Conservation (phyloP, 495 filamentous ascomycete species). For the Podospora didyma region DNA sequence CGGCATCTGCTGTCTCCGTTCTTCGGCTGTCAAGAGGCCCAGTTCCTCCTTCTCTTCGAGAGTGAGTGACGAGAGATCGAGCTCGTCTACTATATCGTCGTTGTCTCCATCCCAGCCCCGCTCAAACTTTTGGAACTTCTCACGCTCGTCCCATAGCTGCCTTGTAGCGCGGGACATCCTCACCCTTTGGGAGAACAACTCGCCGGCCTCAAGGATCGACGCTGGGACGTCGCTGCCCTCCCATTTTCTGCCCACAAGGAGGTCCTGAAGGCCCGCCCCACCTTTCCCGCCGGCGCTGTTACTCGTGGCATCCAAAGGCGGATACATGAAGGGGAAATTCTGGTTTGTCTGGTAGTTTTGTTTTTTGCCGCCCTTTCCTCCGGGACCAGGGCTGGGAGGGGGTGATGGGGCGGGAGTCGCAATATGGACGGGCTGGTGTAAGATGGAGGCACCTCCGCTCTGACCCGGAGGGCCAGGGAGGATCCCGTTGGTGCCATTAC, state of each 20-base stretch:
- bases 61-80: constrained; percentile 47
- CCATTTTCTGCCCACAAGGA: constrained; percentile 76
- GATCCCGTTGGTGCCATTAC: constrained; percentile 44
- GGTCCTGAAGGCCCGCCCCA: constrained; percentile 67
- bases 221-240: constrained; percentile 86
- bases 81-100: constrained; percentile 46
- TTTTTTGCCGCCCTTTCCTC: constrained; percentile 93
- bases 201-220: constrained; percentile 92
- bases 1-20: constrained; percentile 23
- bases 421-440: constrained; percentile 95
- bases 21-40: constrained; percentile 28
- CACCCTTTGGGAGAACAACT: constrained; percentile 82
- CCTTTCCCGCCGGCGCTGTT: constrained; percentile 87
- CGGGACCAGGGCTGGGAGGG: constrained; percentile 84
- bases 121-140: constrained; percentile 85
- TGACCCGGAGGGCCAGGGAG: constrained; percentile 43
- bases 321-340: constrained; percentile 96
- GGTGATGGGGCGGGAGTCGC: constrained; percentile 97
- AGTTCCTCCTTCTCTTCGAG: constrained; percentile 43
- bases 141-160: constrained; percentile 92
- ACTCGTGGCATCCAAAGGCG: constrained; percentile 76
- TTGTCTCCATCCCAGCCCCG: constrained; percentile 69
- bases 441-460: constrained; percentile 69
- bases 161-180: constrained; percentile 85
- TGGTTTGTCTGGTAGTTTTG: constrained; percentile 99